Percentiles rank a stretch among this genome's conserved stretches.
Evolutionary conservation across 345 rosid genomes (phyloP).

Genomic region (Turritis glabra): DNA sequence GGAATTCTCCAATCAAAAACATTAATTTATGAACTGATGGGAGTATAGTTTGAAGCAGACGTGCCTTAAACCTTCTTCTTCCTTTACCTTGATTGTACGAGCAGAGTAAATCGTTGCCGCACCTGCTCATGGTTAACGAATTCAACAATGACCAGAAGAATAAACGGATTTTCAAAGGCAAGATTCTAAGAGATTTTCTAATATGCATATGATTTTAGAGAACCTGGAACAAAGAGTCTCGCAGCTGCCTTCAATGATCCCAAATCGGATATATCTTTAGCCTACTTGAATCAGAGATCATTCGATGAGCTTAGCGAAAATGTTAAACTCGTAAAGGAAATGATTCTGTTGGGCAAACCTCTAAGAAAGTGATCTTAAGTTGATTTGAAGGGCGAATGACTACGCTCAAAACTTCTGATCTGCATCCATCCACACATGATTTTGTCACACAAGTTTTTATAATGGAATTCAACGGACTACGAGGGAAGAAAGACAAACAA

Average conservation of each 20-base stretch:
- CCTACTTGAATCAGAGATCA: conserved; percentile 51
- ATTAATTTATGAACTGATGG: background rate
- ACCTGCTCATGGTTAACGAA: conserved; percentile 47
- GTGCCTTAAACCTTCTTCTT: conserved; percentile 82
- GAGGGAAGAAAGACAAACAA: conserved; percentile 12
- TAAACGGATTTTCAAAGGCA: background rate
- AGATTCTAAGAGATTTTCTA: background rate
- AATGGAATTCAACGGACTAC: background rate
- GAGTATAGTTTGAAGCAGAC: conserved; percentile 13
- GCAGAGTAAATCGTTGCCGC: conserved; percentile 77
- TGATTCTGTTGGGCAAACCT: conserved; percentile 50
- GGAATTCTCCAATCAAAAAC: background rate
- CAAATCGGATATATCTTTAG: conserved; percentile 72
- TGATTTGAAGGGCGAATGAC: conserved; percentile 74
- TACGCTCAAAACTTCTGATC: conserved; percentile 80
- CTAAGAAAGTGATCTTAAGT: conserved; percentile 94
- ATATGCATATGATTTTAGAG: background rate
- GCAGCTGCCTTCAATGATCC: conserved; percentile 89
- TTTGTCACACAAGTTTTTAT: background rate
- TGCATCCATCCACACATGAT: conserved; percentile 40
- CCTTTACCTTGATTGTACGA: conserved; percentile 85
- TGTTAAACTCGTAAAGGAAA: conserved; percentile 6
- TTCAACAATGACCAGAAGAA: background rate
- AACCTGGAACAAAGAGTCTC: conserved; percentile 87
- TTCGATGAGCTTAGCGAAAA: conserved; percentile 20